Base-by-base conservation (phyloP, 2,329 filamentous ascomycete genomes). In the Dryadomyces quercivorus region DNA sequence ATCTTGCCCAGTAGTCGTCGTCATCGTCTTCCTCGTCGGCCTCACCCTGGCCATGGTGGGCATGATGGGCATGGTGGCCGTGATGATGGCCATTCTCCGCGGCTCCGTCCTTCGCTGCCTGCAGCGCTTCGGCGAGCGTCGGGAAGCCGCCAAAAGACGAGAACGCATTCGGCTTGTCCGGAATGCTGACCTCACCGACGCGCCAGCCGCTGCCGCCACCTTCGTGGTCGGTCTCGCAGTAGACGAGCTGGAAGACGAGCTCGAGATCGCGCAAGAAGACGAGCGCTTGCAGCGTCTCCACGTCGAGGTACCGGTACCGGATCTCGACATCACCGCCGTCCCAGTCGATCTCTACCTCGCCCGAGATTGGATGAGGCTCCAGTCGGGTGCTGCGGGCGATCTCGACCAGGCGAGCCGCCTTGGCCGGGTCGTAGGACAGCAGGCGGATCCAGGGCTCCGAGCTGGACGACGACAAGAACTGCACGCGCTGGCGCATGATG, bases 311-410 rank as follows among this genome's bases (percentile, higher is more conserved):
- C 57, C 80, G 74, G 69, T 84, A 92, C 53, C 77, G 75, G 31
- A 75, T 73, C 56, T 80, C 73, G 8, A 80, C 76, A 55, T 88
- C 84, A 55, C 74, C 49, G 21, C 44, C 75, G 62, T 81, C 77
- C 75, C 78, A 81, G 65, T 87, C 82, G 20, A 91, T 69, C 69
- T 92, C 87, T 53, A 92, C 79, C 66, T 91, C 86, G 53, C 86
- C 87, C 2, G 85, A 89, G 5, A 85, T 81, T 3, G 88, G 88
- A 63, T 93, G 88, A n/a, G 86, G 85, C 66, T 91, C 85, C 36
- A 92, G 72, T 48, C 76, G 70, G 53, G 86, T 79, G 55, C 77
- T 75, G 60, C 77, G 75, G 36, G 82, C 81, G 15, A 85, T 71
- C 56, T 79, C 72, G n/a, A 76, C 73, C 18, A 92, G 73, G 59